A percentile compares a stretch with the other conserved stretches of the same genome.
Conservation (phyloP, 768 basidiomycete genomes). For the Lanmaoa rubissima region DNA sequence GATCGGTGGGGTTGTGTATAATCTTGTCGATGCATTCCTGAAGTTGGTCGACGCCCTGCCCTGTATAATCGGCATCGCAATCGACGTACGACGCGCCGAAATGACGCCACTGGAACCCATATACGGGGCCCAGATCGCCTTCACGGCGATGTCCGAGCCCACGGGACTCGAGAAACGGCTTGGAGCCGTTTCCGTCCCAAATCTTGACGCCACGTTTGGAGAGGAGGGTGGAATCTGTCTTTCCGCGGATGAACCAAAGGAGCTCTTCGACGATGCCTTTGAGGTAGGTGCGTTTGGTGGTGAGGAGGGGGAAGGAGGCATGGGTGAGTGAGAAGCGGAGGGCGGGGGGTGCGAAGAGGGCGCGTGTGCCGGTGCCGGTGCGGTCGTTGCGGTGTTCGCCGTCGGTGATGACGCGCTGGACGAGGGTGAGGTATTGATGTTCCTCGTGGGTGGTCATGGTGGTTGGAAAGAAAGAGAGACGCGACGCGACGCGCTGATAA, state of each 20-base stretch:
- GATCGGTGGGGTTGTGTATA: conserved; percentile 87
- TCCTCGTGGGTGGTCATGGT: conserved; percentile 27
- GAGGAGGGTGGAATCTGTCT: conserved; percentile 81
- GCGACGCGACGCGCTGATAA: conserved; percentile 3
- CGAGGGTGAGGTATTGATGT: conserved; percentile 90
- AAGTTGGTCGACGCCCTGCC: conserved; percentile 91
- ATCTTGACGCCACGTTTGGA: conserved; percentile 86
- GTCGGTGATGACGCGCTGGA: conserved; percentile 66
- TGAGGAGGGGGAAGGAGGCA: conserved; percentile 80
- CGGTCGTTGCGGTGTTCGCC: conserved; percentile 86
- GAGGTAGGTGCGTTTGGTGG: conserved; percentile 92
- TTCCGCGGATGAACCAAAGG: conserved; percentile 88
- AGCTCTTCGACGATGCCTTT: conserved; percentile 92
- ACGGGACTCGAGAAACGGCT: conserved; percentile 79
- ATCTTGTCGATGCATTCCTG: conserved; percentile 89
- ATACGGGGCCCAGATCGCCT: no score
- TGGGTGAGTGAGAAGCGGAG: conserved; percentile 88
- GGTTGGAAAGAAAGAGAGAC: no score
- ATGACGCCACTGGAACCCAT: no score
- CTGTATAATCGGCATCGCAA: conserved; percentile 72
- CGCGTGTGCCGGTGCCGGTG: conserved; percentile 91
- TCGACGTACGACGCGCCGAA: conserved; percentile 71
- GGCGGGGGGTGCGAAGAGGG: conserved; percentile 91
- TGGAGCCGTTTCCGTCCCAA: conserved; percentile 96
- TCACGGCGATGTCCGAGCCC: conserved; percentile 83